phyloP scores from a whole-genome alignment of 495 filamentous ascomycete species.

The Evansstolkia leycettana region DNA sequence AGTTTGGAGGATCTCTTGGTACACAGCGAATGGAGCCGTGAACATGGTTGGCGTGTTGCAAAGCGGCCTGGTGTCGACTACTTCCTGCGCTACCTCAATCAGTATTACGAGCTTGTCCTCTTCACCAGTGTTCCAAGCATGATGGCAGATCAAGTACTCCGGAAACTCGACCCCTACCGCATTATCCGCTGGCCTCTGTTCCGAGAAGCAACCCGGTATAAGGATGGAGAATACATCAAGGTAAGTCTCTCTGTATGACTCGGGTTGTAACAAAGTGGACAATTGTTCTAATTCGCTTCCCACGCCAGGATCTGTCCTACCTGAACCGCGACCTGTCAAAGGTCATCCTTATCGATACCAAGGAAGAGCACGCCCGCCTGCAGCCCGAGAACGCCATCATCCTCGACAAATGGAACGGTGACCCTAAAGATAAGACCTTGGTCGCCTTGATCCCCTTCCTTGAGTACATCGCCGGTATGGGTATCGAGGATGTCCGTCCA shows the following conservation, averaged over 20 bases:
- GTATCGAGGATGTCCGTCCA: conserved; percentile 67
- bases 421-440: conserved; percentile 68
- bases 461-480: conserved; percentile 93
- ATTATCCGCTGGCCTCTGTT: conserved; percentile 94
- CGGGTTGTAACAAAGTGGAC: not conserved
- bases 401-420: conserved; percentile 78
- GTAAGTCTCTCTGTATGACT: conserved; percentile 35
- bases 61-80: conserved; percentile 96
- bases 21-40: conserved; percentile 83
- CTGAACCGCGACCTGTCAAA: conserved; percentile 92
- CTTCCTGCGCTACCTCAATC: conserved; percentile 88
- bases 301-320: conserved; percentile 79
- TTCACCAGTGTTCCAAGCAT: conserved; percentile 78
- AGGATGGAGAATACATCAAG: conserved; percentile 94
- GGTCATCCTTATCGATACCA: conserved; percentile 84
- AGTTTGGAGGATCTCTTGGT: conserved; percentile 89
- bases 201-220: conserved; percentile 87
- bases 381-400: conserved; percentile 94
- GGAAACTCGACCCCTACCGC: conserved; percentile 91
- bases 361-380: conserved; percentile 60
- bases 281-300: conserved; percentile 1
- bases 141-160: conserved; percentile 73
- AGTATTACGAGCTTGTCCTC: conserved; percentile 95
- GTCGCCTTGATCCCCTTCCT: conserved; percentile 88
- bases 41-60: conserved; percentile 90